Base-by-base conservation (phyloP, 371 early-diverging fungal species). In the Zopfochytrium polystomum region DNA sequence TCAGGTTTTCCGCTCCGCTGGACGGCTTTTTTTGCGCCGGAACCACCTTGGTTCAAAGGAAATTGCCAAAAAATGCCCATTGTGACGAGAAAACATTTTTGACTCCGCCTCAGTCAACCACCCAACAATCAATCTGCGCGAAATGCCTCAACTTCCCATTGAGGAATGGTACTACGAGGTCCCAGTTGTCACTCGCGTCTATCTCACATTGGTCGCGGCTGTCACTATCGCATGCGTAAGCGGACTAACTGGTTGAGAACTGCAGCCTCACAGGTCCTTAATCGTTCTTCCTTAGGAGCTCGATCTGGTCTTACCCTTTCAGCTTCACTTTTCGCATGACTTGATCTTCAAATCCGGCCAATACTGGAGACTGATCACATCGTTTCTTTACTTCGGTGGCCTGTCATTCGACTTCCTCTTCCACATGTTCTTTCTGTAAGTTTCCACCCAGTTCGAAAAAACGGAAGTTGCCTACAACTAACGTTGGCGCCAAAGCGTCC, bases 81-180 rank as follows among this genome's bases (percentile, higher is more conserved):
- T n/a, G n/a, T n/a, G n/a, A n/a, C n/a, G n/a, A n/a, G n/a, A n/a
- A n/a, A n/a, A n/a, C n/a, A n/a, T n/a, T n/a, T n/a, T n/a, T n/a
- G n/a, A n/a, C n/a, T n/a, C n/a, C n/a, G n/a, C n/a, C n/a, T n/a
- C n/a, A n/a, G n/a, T n/a, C n/a, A n/a, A n/a, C n/a, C n/a, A n/a
- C n/a, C n/a, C n/a, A n/a, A n/a, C n/a, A n/a, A n/a, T n/a, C n/a
- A n/a, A n/a, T n/a, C n/a, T n/a, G n/a, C 38, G n/a, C 38, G 38
- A 9, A 38, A 38, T 38, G n/a, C 38, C 35, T 20, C 38, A 44
- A 45, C 38, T 45, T 9, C 95, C 92, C 22, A 58, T 94, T 50
- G 93, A 92, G 68, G 86, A 88, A 49, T 95, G 96, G 96, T 96
- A 88, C 73, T 84, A 82, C 51, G 93, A 93, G 42, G 85, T 94